Conservation (phyloP, 169 alveolate genomes). For the Cryptosporidium sp. region DNA sequence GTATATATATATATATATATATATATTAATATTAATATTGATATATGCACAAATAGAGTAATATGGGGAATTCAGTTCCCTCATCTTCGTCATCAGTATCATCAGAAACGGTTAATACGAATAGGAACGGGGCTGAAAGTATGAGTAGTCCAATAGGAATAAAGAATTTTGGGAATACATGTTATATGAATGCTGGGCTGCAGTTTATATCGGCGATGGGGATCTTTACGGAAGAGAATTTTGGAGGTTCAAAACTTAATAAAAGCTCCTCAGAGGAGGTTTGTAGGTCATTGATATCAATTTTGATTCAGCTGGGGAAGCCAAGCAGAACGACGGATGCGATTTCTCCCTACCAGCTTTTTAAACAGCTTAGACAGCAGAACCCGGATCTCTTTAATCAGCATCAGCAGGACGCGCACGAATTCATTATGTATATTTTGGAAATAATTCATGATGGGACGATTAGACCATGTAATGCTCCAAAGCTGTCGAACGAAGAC, state of each 20-base stretch:
- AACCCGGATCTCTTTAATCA: conserved; percentile 51
- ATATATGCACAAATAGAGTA: neutral
- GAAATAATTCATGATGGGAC: conserved; percentile 74
- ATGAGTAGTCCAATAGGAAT: conserved; percentile 63
- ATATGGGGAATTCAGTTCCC: conserved; percentile 54
- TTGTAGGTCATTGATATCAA: conserved; percentile 29
- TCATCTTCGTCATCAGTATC: conserved; percentile 23
- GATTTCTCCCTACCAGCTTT: conserved; percentile 28
- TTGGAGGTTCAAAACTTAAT: conserved; percentile 25
- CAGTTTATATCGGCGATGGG: conserved; percentile 67
- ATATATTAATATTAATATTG: neutral
- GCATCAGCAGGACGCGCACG: conserved; percentile 68
- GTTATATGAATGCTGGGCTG: conserved; percentile 77
- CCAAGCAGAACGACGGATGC: neutral
- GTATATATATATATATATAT: neutral
- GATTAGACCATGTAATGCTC: neutral
- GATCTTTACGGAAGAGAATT: conserved; percentile 46
- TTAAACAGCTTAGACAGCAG: conserved; percentile 48
- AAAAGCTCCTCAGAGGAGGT: conserved; percentile 43
- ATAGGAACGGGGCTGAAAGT: conserved; percentile 9
- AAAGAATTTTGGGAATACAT: conserved; percentile 74
- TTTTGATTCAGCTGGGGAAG: conserved; percentile 9
- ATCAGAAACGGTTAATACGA: conserved; percentile 44
- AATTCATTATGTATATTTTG: conserved; percentile 52
- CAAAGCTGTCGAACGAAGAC: conserved; percentile 48